These are phyloP conservation scores for Blastosporella zonata DNA, from an alignment of 1,284 basidiomycete species.

Conservation along the genomic window DNA sequence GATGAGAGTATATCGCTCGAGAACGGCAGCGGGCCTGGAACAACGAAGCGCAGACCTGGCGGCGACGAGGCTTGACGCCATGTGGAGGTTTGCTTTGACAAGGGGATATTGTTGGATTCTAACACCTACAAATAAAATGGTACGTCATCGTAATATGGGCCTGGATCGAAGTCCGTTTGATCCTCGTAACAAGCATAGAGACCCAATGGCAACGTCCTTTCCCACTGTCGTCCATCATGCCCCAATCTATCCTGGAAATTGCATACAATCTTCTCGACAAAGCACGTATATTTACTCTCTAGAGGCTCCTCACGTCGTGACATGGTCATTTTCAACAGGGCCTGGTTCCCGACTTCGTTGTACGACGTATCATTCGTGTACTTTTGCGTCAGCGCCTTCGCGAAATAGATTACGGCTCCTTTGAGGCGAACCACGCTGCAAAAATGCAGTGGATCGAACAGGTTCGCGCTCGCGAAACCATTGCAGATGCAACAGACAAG, in stretches of 20 bases:
- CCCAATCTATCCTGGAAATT: conserved; percentile 25
- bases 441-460: conserved; percentile 66
- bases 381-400: conserved; percentile 60
- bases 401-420: conserved; percentile 59
- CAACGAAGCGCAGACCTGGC: conserved; percentile 9
- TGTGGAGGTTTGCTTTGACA: background rate
- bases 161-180: too few species aligned
- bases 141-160: background rate
- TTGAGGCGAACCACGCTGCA: conserved; percentile 61
- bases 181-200: too few species aligned
- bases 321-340: conserved; percentile 34
- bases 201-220: background rate
- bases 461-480: conserved; percentile 47
- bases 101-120: background rate
- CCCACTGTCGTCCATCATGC: conserved; percentile 14
- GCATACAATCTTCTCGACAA: conserved; percentile 35
- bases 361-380: conserved; percentile 58
- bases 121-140: conserved; percentile 3
- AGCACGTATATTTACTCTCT: background rate
- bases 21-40: conserved; percentile 17
- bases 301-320: background rate
- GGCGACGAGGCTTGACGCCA: conserved; percentile 9
- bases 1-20: conserved; percentile 39
- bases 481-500: conserved; percentile 68
- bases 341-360: conserved; percentile 58